Percentiles rank a stretch among this genome's conserved stretches.
These are phyloP conservation scores for Venturia oleaginea DNA, from an alignment of 2,329 filamentous ascomycete genomes.

Conservation along the genomic window DNA sequence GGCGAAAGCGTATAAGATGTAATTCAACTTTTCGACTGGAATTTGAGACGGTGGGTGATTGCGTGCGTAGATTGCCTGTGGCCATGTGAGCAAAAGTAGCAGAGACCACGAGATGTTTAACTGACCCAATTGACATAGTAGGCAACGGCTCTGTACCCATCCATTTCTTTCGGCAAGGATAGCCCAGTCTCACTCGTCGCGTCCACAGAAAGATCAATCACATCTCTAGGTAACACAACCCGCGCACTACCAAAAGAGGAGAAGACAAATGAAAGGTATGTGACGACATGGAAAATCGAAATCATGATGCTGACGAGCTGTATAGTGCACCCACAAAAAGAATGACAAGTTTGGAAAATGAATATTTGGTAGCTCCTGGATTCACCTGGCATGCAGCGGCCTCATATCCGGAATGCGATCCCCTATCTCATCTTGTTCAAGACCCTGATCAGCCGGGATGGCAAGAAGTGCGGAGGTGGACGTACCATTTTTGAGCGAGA, in stretches of 20 bases:
- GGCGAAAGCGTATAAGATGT: conserved; percentile 85
- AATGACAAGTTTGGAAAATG: not conserved
- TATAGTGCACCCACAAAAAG: not conserved
- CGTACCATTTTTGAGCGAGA: not conserved
- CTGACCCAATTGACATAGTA: conserved; percentile 62
- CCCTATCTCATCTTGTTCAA: not conserved
- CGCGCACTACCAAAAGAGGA: not conserved
- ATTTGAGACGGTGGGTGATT: conserved; percentile 81
- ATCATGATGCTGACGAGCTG: conserved; percentile 7
- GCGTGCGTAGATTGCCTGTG: conserved; percentile 70
- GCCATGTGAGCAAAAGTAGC: conserved; percentile 16
- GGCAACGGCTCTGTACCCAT: conserved; percentile 52
- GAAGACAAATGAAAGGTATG: conserved; percentile 1
- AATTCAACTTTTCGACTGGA: conserved; percentile 71
- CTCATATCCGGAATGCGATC: not conserved
- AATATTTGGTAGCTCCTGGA: not conserved
- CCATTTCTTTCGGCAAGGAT: not conserved
- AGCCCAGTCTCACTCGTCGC: conserved; percentile 27
- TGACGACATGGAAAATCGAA: not conserved
- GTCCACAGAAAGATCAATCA: not conserved
- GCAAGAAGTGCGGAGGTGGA: not conserved
- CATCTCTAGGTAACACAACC: not conserved
- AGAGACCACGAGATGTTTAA: conserved; percentile 14
- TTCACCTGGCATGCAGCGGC: not conserved
- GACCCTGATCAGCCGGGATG: not conserved